Evolutionary conservation across 129 eudicot species (phyloP).

Genomic region (Pittosporum tobira): DNA sequence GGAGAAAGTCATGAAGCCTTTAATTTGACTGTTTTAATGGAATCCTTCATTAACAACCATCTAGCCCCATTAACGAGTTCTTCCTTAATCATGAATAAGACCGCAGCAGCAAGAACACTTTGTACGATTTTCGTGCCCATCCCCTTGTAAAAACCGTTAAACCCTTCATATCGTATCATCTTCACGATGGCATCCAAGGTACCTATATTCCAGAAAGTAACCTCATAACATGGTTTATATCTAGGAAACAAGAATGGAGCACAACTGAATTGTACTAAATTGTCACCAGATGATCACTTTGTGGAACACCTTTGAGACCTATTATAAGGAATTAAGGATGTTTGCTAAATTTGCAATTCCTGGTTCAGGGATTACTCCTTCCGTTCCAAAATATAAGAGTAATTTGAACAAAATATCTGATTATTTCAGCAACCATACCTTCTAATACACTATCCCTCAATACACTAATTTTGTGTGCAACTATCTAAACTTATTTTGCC

Average conservation of each 20-base stretch:
- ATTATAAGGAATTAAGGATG: no score
- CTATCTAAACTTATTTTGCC: no score
- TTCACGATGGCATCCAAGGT: slow-evolving; percentile 76
- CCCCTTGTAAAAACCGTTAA: slow-evolving; percentile 78
- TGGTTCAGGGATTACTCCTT: no score
- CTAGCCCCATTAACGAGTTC: slow-evolving; percentile 77
- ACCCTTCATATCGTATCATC: slow-evolving; percentile 86
- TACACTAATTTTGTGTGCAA: no score
- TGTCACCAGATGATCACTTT: no score
- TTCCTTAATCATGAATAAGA: slow-evolving; percentile 91
- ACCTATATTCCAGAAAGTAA: slow-evolving; percentile 33
- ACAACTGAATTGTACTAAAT: no score
- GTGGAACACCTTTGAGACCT: neutral
- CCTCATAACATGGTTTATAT: neutral
- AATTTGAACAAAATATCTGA: no score
- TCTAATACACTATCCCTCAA: no score
- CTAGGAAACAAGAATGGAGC: neutral
- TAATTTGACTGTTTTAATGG: slow-evolving; percentile 22
- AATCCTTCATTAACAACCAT: slow-evolving; percentile 52
- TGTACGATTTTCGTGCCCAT: slow-evolving; percentile 93
- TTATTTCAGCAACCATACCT: no score
- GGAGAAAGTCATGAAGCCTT: slow-evolving; percentile 13
- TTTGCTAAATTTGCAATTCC: neutral
- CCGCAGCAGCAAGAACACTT: slow-evolving; percentile 96
- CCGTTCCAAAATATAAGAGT: no score